Evolutionary conservation across 2,329 filamentous ascomycete species (phyloP).

Genomic region (Cytospora schulzeri): DNA sequence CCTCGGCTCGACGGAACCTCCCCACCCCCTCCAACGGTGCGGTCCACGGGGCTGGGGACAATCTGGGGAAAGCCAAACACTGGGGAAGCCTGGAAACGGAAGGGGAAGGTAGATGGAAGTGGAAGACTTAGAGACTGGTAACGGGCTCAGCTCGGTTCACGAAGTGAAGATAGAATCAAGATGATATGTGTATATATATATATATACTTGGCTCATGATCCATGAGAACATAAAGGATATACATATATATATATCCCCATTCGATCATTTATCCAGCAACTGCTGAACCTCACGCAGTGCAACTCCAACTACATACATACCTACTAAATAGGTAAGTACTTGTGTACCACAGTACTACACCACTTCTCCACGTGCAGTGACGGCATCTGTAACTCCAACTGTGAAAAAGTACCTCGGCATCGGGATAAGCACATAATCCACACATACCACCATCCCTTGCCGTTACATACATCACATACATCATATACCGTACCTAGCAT

Average conservation of each 20-base stretch:
- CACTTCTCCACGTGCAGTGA: background rate
- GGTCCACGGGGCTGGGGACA: background rate
- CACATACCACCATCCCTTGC: background rate
- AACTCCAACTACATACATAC: too few relatives aligned
- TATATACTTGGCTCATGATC: background rate
- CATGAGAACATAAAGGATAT: too few relatives aligned
- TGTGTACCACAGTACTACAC: background rate
- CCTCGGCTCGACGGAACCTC: conserved; percentile 24
- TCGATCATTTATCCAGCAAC: background rate
- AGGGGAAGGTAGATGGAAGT: background rate
- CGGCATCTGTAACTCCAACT: conserved; percentile 2
- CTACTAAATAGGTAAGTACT: background rate
- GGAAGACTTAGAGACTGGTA: background rate
- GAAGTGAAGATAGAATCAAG: background rate
- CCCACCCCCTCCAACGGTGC: background rate
- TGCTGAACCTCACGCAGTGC: too few relatives aligned
- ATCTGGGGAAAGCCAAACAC: conserved; percentile 12
- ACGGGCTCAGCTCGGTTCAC: background rate
- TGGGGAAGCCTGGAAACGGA: background rate
- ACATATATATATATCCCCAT: background rate
- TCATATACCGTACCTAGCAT: background rate
- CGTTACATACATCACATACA: background rate
- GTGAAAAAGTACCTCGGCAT: conserved; percentile 25
- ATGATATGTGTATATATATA: background rate
- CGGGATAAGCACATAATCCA: conserved; percentile 8